Evolutionary conservation across 2,329 filamentous ascomycete genomes (phyloP).

Genomic region (Xylaria sp.): DNA sequence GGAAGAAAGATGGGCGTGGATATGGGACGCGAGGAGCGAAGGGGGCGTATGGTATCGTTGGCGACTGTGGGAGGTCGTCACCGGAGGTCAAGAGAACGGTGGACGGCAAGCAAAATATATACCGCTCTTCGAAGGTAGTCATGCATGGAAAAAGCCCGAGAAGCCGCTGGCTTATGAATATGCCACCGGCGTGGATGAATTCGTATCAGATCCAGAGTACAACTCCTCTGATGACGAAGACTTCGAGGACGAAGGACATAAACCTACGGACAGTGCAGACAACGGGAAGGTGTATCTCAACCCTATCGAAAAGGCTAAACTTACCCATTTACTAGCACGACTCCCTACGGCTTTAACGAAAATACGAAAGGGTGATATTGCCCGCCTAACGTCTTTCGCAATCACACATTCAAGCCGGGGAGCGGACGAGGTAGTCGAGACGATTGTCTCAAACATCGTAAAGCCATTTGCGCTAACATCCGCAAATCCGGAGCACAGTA

Average conservation of each 20-base stretch:
- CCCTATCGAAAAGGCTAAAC: slow-evolving; percentile 83
- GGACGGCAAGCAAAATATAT: slow-evolving; percentile 63
- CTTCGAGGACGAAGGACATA: slow-evolving; percentile 66
- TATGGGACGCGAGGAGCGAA: slow-evolving; percentile 84
- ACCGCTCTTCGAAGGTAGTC: slow-evolving; percentile 78
- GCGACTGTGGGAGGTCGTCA: slow-evolving; percentile 88
- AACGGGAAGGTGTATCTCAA: slow-evolving; percentile 75
- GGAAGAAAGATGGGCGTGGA: slow-evolving; percentile 92
- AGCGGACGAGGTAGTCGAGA: slow-evolving; percentile 89
- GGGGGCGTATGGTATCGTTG: slow-evolving; percentile 93
- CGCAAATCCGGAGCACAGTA: slow-evolving; percentile 69
- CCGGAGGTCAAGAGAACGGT: slow-evolving; percentile 62
- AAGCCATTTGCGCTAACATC: slow-evolving; percentile 78
- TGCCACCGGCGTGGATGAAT: slow-evolving; percentile 77
- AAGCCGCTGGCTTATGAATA: slow-evolving; percentile 83
- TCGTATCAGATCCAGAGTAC: slow-evolving; percentile 86
- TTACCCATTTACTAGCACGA: slow-evolving; percentile 84
- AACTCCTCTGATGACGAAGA: slow-evolving; percentile 88
- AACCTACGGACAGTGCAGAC: slow-evolving; percentile 52
- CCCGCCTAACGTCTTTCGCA: slow-evolving; percentile 85
- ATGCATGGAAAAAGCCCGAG: slow-evolving; percentile 81
- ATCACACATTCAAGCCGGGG: slow-evolving; percentile 87
- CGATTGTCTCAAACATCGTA: slow-evolving; percentile 84
- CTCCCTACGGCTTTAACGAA: slow-evolving; percentile 79
- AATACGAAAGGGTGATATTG: slow-evolving; percentile 85